Base-by-base conservation (phyloP, 345 rosid genomes). In the Barbarea vulgaris region DNA sequence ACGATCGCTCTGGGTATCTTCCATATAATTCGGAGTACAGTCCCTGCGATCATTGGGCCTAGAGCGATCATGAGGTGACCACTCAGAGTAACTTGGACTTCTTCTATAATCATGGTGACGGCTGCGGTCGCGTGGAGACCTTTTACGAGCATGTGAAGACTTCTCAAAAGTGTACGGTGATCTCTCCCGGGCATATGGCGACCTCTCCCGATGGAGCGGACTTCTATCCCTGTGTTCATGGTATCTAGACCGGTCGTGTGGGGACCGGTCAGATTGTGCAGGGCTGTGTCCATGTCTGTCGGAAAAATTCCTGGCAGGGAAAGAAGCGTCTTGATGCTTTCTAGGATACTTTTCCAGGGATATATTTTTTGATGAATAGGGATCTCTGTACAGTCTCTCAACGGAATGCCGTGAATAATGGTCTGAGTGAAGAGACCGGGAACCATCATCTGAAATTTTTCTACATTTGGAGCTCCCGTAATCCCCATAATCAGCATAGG, bases 201-300 rank as follows among this genome's bases (percentile, higher is more conserved):
- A 82, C 13, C 78, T 85, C 70, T 90, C 93, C 8, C 84, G 81
- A 42, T 82, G 87, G 21, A 70, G 33, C 7, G 98, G 94, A 74
- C 94, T 92, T 80, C 89, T 70, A 11, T 86, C 96, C 77, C 89
- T 72, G 73, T 84, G 81, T 73, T 86, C 96, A 79, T 86, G 72
- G 74, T 86, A 82, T 66, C 93, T 85, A 47, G 83, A 36, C 74
- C 88, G 85, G 22, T 88, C 92, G 21, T 79, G 94, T 8, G 93
- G 97, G 79, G 91, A 88, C 81, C 87, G 81, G 74, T 90, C 97
- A 69, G 87, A 81, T 73, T 82, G 84, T 57, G 82, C 83, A 18
- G 97, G 97, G 80, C 98, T 91, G 30, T 83, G 91, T 25, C 84
- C 90, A 77, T 87, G 92, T 83, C 87, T 87, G 62, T 90, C 97